Conservation (phyloP, 495 filamentous ascomycete genomes). For the Aspergillus steynii region DNA sequence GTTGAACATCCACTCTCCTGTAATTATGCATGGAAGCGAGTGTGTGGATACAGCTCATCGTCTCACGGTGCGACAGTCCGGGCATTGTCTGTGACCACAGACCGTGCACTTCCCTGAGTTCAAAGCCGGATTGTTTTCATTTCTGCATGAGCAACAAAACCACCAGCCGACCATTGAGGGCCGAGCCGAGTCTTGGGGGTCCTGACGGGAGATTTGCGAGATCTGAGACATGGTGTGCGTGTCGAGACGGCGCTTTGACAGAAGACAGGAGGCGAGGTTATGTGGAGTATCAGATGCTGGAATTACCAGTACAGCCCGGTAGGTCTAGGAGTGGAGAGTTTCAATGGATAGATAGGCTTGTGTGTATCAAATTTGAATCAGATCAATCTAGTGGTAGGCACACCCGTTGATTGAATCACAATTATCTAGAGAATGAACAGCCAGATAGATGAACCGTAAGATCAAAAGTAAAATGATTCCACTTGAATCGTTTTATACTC, state of each 20-base stretch:
- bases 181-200: neutral
- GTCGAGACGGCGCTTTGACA: neutral
- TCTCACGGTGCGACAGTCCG: neutral
- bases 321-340: neutral
- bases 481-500: neutral
- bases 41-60: neutral
- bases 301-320: neutral
- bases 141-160: conserved; percentile 8
- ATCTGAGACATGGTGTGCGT: neutral
- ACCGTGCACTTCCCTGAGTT: conserved; percentile 2
- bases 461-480: neutral
- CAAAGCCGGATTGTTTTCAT: conserved; percentile 8
- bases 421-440: neutral
- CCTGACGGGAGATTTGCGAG: neutral
- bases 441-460: neutral
- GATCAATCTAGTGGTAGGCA: neutral
- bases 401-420: neutral
- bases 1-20: neutral
- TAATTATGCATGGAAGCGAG: too few species aligned
- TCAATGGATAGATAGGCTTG: neutral
- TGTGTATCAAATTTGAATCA: neutral
- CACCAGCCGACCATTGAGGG: conserved; percentile 19
- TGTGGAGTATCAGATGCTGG: neutral
- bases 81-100: conserved; percentile 5
- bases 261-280: neutral